Evolutionary conservation across 2,329 filamentous ascomycete species (phyloP).

Genomic region (Xylaria sp.): DNA sequence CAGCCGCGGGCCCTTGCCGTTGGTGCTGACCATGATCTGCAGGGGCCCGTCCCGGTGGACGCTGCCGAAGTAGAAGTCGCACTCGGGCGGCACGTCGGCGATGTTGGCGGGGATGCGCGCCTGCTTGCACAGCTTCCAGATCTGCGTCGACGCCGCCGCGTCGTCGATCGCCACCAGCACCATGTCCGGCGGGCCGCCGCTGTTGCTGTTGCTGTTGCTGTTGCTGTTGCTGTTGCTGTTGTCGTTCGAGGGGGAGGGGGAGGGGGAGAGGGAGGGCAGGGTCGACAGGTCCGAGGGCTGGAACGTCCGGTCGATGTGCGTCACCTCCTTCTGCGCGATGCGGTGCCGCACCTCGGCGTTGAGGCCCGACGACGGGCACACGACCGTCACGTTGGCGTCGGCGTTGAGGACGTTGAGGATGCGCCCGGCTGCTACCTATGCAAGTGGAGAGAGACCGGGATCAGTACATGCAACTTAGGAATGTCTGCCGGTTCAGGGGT

Average conservation of each 20-base stretch:
- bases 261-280: constrained; percentile 44
- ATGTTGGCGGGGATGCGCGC: constrained; percentile 87
- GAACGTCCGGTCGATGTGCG: constrained; percentile 82
- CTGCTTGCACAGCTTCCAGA: constrained; percentile 94
- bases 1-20: constrained; percentile 90
- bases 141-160: constrained; percentile 81
- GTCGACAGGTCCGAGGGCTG: constrained; percentile 82
- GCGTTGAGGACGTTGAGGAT: constrained; percentile 91
- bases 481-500: neutral
- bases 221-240: too few relatives aligned
- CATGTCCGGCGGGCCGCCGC: constrained; percentile 62
- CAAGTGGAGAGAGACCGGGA: neutral
- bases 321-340: constrained; percentile 73
- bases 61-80: constrained; percentile 98
- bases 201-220: too few relatives aligned
- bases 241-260: too few relatives aligned
- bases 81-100: constrained; percentile 93
- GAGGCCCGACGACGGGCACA: constrained; percentile 77
- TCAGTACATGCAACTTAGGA: neutral
- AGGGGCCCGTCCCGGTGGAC: constrained; percentile 92
- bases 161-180: constrained; percentile 94
- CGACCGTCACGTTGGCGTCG: constrained; percentile 85
- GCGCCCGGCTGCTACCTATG: constrained; percentile 88
- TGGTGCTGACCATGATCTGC: constrained; percentile 98
- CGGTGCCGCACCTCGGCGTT: constrained; percentile 88